Evolutionary conservation across 2,329 filamentous ascomycete species (phyloP), one percentile per base, ranked within the genome.

Genomic region (Monosporascus sp.): DNA sequence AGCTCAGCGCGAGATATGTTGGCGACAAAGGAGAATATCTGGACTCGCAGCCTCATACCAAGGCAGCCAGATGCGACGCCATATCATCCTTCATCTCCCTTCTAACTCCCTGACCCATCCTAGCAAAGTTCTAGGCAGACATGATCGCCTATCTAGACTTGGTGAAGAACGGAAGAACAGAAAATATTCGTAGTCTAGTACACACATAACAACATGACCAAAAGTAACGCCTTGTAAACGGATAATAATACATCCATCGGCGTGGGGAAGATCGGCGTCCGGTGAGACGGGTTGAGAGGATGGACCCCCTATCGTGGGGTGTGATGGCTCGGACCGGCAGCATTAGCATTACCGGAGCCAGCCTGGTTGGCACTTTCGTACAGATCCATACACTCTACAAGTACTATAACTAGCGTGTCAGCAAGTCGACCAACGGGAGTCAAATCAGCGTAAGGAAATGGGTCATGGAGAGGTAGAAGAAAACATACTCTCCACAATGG

Each of bases 401-500:
- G 58, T 45, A 71, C 66, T 69, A 45, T 26, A 20, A 1, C 8
- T 26, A 41, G n/a, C n/a, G 6, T 50, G 24, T 40, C 22, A 49
- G 36, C 24, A 37, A 11, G n/a, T 11, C n/a, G 14, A 37, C 26
- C 31, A 16, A 16, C 47, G n/a, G 7, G 24, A 14, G 16, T 34
- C 45, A 9, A 17, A 26, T 62, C 16, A 50, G 31, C 19, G 5
- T 19, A n/a, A 37, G 41, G 20, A 14, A 17, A 17, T 40, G 47
- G n/a, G 37, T 54, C 7, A 51, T 24, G 37, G 38, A 36, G 45
- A 34, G 11, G 31, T 14, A 34, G 9, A 19, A 34, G 17, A 49
- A 48, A 24, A 79, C 89, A 73, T 77, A 96, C 92, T 81, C 54
- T 83, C 82, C 62, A 94, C 83, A 62, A 97, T 97, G 66, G 90